Base-by-base conservation (phyloP, 2,329 filamentous ascomycete genomes). In the Aureobasidium uvarum region DNA sequence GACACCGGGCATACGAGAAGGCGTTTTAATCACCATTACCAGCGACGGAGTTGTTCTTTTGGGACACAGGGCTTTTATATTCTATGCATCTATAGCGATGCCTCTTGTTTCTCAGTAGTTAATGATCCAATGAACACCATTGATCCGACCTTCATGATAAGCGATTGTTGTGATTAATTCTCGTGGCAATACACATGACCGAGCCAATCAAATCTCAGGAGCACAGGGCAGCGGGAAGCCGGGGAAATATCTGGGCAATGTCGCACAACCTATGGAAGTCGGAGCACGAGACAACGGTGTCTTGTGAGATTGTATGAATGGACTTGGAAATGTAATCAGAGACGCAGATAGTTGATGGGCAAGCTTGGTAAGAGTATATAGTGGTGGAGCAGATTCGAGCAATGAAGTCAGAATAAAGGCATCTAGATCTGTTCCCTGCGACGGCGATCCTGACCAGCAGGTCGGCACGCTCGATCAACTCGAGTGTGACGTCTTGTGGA, bases 21-120 rank as follows among this genome's bases (percentile, higher is more conserved):
- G 50, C 54, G 63, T 43, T 46, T 51, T 52, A 54, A 45, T 54
- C 48, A 62, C 60, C 60, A 63, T 52, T 60, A 67, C 25, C 48
- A 67, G 62, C 63, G 51, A 62, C 51, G 66, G 50, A 62, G 55
- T 66, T 59, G 64, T 63, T 48, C 41, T 63, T 63, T 52, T 41
- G 28, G 58, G 58, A 20, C 45, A 33, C 39, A 50, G n/a, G 25
- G 58, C 20, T 36, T 51, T 62, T 62, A 31, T 45, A 62, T 62
- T 62, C 58, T 62, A 51, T 20, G 45, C 58, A 62, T 62, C 58
- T 31, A 38, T 41, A 62, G 58, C 43, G 58, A 62, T 62, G 58
- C 56, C 45, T 62, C 20, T 51, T 62, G 31, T 62, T 51, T 23
- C 48, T 13, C 46, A 63, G 60, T 63, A 63, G 60, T 60, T 63